Conservation (phyloP, 2,329 filamentous ascomycete genomes). For the Knufia petricola region DNA sequence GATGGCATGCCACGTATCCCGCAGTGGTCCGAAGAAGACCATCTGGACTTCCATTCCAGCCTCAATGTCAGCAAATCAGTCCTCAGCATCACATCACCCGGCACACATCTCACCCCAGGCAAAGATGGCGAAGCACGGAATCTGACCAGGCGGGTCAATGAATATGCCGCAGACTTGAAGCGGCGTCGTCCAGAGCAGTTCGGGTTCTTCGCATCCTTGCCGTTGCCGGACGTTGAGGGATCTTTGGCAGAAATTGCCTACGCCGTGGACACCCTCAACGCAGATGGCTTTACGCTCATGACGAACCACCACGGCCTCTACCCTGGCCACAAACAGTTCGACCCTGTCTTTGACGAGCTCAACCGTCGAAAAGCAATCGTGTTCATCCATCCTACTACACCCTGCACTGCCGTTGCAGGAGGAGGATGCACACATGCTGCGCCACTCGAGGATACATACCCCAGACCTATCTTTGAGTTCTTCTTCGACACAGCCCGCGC, state of each 20-base stretch:
- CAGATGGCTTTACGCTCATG: constrained; percentile 43
- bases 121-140: constrained; percentile 26
- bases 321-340: constrained; percentile 39
- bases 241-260: constrained; percentile 40
- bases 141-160: constrained; percentile 32
- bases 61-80: constrained; percentile 44
- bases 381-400: constrained; percentile 47
- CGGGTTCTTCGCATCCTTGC: constrained; percentile 46
- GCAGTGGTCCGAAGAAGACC: constrained; percentile 10
- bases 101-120: constrained; percentile 39
- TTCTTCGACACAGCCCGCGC: constrained; percentile 45
- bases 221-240: constrained; percentile 41
- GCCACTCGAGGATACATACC: constrained; percentile 27
- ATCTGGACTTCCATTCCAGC: constrained; percentile 4
- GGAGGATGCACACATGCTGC: constrained; percentile 14
- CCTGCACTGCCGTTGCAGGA: constrained; percentile 11
- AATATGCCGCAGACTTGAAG: constrained; percentile 24
- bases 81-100: constrained; percentile 46
- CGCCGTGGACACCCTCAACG: constrained; percentile 31
- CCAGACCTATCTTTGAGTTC: constrained; percentile 42
- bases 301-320: constrained; percentile 47
- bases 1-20: constrained; percentile 22
- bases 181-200: constrained; percentile 30
- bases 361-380: constrained; percentile 39
- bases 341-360: constrained; percentile 40